Percentiles rank a stretch among this genome's conserved stretches.
Conservation (phyloP, 2,329 filamentous ascomycete genomes). For the Penicillium hordei region DNA sequence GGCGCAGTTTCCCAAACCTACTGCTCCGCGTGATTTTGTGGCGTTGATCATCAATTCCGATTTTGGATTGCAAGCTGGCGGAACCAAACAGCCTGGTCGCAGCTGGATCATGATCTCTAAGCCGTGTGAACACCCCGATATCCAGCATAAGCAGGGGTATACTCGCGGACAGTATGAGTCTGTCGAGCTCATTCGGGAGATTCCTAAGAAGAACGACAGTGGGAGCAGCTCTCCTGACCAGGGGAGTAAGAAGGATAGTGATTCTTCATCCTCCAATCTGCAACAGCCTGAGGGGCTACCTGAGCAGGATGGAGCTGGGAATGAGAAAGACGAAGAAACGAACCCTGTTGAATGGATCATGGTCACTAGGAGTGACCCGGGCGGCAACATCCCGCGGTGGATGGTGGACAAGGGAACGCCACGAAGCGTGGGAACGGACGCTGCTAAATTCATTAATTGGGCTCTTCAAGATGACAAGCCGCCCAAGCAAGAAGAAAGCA, state of each 20-base stretch:
- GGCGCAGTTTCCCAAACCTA: conserved; percentile 86
- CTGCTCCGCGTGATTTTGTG: conserved; percentile 83
- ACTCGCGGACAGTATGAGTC: conserved; percentile 88
- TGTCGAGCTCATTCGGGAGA: conserved; percentile 84
- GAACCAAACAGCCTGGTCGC: conserved; percentile 47
- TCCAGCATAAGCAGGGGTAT: conserved; percentile 67
- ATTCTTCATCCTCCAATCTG: conserved; percentile 32
- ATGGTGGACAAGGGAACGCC: conserved; percentile 90
- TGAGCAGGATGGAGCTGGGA: background rate
- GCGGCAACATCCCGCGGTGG: conserved; percentile 82
- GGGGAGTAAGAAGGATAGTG: conserved; percentile 38
- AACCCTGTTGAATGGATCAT: conserved; percentile 87
- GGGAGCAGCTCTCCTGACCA: conserved; percentile 12
- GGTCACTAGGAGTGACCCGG: conserved; percentile 85
- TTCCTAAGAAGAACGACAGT: conserved; percentile 50
- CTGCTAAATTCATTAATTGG: conserved; percentile 81
- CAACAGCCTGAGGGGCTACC: conserved; percentile 35
- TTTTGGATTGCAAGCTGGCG: conserved; percentile 34
- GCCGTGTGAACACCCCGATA: conserved; percentile 74
- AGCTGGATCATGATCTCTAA: conserved; percentile 87
- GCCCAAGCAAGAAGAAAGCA: conserved; percentile 31
- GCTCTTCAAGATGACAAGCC: conserved; percentile 55
- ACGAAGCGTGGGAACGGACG: conserved; percentile 73
- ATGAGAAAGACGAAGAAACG: conserved; percentile 50
- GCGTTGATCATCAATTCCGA: conserved; percentile 70